Conservation (phyloP, 2,329 filamentous ascomycete genomes). For the Botrytis fabae region DNA sequence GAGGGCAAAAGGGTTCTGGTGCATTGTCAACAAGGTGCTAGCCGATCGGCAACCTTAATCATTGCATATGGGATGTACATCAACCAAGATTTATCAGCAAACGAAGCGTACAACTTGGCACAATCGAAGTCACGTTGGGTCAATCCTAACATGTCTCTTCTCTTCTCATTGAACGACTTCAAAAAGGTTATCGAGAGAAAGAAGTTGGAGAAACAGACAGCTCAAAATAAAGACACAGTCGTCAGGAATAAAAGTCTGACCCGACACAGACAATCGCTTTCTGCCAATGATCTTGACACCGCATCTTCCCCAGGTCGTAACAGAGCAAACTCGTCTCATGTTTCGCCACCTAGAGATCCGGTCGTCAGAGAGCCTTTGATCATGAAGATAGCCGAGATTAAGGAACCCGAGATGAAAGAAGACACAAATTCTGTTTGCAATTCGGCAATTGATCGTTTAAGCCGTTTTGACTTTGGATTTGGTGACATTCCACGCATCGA, state of each 20-base stretch:
- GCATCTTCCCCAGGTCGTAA: conserved; percentile 49
- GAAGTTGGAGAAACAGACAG: conserved; percentile 43
- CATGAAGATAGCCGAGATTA: background rate
- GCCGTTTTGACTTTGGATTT: conserved; percentile 39
- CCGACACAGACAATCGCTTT: conserved; percentile 61
- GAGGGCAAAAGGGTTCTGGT: conserved; percentile 77
- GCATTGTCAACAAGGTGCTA: conserved; percentile 85
- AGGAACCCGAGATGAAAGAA: conserved; percentile 20
- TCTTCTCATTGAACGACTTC: conserved; percentile 86
- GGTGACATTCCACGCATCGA: conserved; percentile 21
- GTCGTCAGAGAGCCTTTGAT: conserved; percentile 21
- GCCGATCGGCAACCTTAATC: conserved; percentile 80
- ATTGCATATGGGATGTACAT: conserved; percentile 84
- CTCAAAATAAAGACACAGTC: conserved; percentile 32
- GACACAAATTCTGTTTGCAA: conserved; percentile 26
- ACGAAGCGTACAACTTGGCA: conserved; percentile 79
- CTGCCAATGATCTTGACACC: conserved; percentile 52
- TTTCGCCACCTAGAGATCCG: conserved; percentile 33
- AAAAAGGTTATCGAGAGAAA: conserved; percentile 61
- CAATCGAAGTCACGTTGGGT: conserved; percentile 85
- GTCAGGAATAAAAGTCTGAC: conserved; percentile 52
- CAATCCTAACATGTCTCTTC: conserved; percentile 87
- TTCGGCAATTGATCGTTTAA: conserved; percentile 29
- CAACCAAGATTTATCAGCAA: conserved; percentile 73
- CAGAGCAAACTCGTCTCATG: conserved; percentile 56